Percentiles rank a stretch among this genome's conserved stretches.
Evolutionary conservation across 345 rosid genomes (phyloP).

Genomic region (Cardamine chenopodiifolia): DNA sequence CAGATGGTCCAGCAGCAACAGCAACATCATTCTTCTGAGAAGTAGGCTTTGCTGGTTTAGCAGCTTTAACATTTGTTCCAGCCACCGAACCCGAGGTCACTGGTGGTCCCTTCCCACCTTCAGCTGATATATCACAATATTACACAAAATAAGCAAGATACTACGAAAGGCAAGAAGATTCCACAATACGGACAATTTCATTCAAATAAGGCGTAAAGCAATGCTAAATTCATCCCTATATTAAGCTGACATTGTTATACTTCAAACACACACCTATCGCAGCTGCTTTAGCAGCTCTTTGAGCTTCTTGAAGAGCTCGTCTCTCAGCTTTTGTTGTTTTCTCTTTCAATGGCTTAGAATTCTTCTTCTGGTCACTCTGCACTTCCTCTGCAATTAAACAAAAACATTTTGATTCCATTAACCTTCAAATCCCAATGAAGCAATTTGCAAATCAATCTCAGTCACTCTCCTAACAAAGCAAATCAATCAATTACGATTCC

Average conservation of each 20-base stretch:
- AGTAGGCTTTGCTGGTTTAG: constrained; percentile 59
- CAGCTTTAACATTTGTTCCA: constrained; percentile 50
- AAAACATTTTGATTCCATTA: constrained; percentile 22
- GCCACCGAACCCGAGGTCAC: constrained; percentile 43
- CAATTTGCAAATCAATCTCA: neutral
- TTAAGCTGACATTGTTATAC: neutral
- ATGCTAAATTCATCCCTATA: neutral
- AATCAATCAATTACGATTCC: neutral
- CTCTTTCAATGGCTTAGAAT: constrained; percentile 68
- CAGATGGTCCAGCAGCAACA: constrained; percentile 55
- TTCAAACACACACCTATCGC: constrained; percentile 62
- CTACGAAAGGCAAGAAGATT: neutral
- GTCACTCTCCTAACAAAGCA: neutral
- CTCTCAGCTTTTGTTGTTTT: constrained; percentile 91
- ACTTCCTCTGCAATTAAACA: constrained; percentile 56
- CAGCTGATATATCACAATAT: constrained; percentile 44
- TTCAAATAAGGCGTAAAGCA: neutral
- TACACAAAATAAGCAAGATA: constrained; percentile 5
- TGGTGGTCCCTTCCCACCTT: constrained; percentile 53
- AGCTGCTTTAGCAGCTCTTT: constrained; percentile 87
- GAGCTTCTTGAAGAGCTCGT: constrained; percentile 92
- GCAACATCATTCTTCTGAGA: constrained; percentile 62
- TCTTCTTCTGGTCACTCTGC: constrained; percentile 53
- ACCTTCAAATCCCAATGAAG: neutral
- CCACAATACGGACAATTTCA: neutral